These are phyloP conservation scores for Yamadazyma blattariae DNA, from an alignment of 1,139 yeast genomes.

Conservation along the genomic window DNA sequence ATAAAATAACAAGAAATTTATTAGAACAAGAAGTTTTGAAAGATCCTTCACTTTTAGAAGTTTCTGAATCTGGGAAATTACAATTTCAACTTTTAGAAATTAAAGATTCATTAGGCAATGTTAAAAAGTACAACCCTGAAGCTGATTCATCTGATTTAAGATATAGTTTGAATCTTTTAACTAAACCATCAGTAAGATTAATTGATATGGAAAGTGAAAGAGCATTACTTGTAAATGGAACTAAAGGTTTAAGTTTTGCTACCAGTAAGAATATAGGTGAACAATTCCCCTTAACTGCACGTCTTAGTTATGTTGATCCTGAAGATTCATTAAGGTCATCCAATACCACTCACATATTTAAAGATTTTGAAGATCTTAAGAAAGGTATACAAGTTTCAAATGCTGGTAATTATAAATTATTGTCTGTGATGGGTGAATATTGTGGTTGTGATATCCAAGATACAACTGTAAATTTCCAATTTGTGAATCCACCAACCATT, in stretches of 20 bases:
- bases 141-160: slow-evolving; percentile 46
- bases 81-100: slow-evolving; percentile 65
- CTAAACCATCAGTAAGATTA: slow-evolving; percentile 50
- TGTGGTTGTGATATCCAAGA: slow-evolving; percentile 64
- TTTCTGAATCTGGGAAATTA: slow-evolving; percentile 53
- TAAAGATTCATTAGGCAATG: slow-evolving; percentile 74
- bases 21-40: slow-evolving; percentile 35
- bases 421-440: slow-evolving; percentile 50
- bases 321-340: slow-evolving; percentile 24
- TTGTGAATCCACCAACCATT: slow-evolving; percentile 48
- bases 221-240: slow-evolving; percentile 38
- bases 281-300: slow-evolving; percentile 48
- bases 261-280: slow-evolving; percentile 18
- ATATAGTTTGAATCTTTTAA: slow-evolving; percentile 60
- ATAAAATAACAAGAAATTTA: slow-evolving; percentile 27
- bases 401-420: slow-evolving; percentile 64
- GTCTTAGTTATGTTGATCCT: slow-evolving; percentile 27
- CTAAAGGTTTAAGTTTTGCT: slow-evolving; percentile 31
- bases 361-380: slow-evolving; percentile 23
- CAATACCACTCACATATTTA: slow-evolving; percentile 36
- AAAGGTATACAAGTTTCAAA: slow-evolving; percentile 40
- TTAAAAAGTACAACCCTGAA: slow-evolving; percentile 50
- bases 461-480: slow-evolving; percentile 15
- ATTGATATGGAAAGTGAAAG: slow-evolving; percentile 36
- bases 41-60: slow-evolving; percentile 19